These are phyloP conservation scores for Trichoderma gracile DNA, from an alignment of 2,329 filamentous ascomycete species.

Conservation along the genomic window DNA sequence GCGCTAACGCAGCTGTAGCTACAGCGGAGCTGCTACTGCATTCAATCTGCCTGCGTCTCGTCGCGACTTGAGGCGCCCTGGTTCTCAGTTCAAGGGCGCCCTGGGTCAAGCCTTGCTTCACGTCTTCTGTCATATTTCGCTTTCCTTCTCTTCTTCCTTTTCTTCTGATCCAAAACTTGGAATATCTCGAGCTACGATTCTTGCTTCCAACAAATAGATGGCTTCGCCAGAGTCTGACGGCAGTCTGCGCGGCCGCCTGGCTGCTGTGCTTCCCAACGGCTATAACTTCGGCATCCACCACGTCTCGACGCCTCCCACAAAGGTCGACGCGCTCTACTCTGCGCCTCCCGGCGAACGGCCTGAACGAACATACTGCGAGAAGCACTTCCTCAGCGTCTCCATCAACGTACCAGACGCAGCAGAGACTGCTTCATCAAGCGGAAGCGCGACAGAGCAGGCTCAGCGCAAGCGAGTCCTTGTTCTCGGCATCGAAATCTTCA, in stretches of 20 bases:
- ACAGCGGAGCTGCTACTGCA: constrained; percentile 9
- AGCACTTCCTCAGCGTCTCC: constrained; percentile 67
- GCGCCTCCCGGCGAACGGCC: constrained; percentile 70
- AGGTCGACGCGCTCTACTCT: constrained; percentile 74
- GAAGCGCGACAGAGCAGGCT: constrained; percentile 22
- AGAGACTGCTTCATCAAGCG: constrained; percentile 33
- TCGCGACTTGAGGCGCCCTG: constrained; percentile 13
- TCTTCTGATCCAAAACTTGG: background rate
- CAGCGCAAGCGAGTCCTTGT: constrained; percentile 57
- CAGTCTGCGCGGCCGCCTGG: constrained; percentile 38
- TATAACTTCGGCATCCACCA: constrained; percentile 73
- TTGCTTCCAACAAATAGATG: background rate
- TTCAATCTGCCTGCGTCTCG: constrained; percentile 12
- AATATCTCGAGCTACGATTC: background rate
- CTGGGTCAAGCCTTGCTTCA: background rate
- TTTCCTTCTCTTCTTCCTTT: background rate
- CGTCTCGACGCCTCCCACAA: constrained; percentile 79
- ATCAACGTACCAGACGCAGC: constrained; percentile 38
- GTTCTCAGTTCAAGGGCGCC: constrained; percentile 2
- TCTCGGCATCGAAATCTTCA: constrained; percentile 81
- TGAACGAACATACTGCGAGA: constrained; percentile 82
- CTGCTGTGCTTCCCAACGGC: constrained; percentile 55
- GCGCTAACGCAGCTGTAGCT: constrained; percentile 22
- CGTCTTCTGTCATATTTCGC: background rate
- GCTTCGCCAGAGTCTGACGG: constrained; percentile 15